Evolutionary conservation across 371 early-diverging fungal species (phyloP).

Genomic region (Dinochytrium kinnereticum): DNA sequence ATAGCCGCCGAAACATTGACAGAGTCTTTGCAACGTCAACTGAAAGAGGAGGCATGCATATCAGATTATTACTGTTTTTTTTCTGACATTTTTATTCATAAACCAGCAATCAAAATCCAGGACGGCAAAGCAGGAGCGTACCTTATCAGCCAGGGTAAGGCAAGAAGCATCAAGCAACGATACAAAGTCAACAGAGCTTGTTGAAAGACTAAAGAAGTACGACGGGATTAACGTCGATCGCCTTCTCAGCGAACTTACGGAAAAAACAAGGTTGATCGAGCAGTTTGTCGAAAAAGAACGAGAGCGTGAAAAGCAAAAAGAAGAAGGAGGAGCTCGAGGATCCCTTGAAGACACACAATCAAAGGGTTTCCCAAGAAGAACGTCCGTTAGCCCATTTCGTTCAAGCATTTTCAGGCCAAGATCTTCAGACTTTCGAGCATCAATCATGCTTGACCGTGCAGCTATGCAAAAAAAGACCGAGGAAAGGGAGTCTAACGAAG

Average conservation of each 20-base stretch:
- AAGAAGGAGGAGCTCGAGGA: not conserved
- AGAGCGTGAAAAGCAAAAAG: constrained; percentile 9
- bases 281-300: constrained; percentile 45
- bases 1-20: constrained; percentile 35
- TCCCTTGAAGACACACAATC: not conserved
- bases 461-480: not conserved
- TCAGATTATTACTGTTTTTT: too few species aligned
- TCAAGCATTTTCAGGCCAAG: not conserved
- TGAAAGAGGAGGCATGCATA: constrained; percentile 54
- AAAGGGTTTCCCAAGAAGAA: not conserved
- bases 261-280: constrained; percentile 51
- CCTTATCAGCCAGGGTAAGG: constrained; percentile 20
- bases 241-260: constrained; percentile 45
- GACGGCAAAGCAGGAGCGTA: constrained; percentile 30
- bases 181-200: constrained; percentile 32
- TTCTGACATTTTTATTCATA: constrained; percentile 20
- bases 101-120: constrained; percentile 33
- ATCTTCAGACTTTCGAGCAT: constrained; percentile 5
- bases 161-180: constrained; percentile 15
- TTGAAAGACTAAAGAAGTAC: constrained; percentile 42
- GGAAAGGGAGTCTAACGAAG: not conserved
- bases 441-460: not conserved
- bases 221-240: constrained; percentile 49
- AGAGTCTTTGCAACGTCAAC: constrained; percentile 45
- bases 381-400: not conserved